phyloP scores from a whole-genome alignment of 1,284 basidiomycete genomes.

The Apiotrichum mycotoxinovorans region DNA sequence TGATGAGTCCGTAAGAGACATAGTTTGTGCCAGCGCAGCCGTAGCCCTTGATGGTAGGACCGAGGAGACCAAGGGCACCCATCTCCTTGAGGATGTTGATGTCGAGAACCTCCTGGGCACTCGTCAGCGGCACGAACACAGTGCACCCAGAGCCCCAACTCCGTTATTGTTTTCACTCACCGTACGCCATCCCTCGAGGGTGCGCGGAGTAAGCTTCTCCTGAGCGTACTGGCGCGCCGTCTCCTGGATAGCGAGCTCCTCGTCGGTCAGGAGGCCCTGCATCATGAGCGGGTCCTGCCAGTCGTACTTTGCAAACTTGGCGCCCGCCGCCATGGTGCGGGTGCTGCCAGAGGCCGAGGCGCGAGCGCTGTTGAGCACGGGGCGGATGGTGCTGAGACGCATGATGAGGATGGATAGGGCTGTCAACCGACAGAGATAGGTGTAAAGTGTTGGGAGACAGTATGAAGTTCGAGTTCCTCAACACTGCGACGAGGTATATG shows the following conservation, averaged over 20 bases:
- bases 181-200: conserved; percentile 79
- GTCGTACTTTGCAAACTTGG: conserved; percentile 58
- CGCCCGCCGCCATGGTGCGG: conserved; percentile 19
- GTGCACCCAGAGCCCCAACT: too few species aligned
- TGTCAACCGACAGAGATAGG: too few species aligned
- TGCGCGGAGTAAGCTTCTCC: conserved; percentile 77
- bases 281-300: conserved; percentile 77
- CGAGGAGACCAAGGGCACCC: conserved; percentile 86
- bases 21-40: conserved; percentile 90
- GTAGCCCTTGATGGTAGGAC: conserved; percentile 88
- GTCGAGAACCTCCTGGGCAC: conserved; percentile 64
- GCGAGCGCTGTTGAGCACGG: conserved; percentile 8
- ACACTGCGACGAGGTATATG: too few species aligned
- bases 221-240: conserved; percentile 79
- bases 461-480: neutral
- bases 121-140: neutral
- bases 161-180: conserved; percentile 57
- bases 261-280: conserved; percentile 76
- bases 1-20: conserved; percentile 90
- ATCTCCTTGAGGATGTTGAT: conserved; percentile 76
- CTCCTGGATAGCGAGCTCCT: conserved; percentile 87
- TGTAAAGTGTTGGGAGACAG: neutral
- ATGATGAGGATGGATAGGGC: neutral
- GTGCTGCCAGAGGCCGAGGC: neutral
- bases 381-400: conserved; percentile 11